These are phyloP conservation scores for Glaciozyma antarctica DNA, from an alignment of 768 basidiomycete species.

Conservation along the genomic window DNA sequence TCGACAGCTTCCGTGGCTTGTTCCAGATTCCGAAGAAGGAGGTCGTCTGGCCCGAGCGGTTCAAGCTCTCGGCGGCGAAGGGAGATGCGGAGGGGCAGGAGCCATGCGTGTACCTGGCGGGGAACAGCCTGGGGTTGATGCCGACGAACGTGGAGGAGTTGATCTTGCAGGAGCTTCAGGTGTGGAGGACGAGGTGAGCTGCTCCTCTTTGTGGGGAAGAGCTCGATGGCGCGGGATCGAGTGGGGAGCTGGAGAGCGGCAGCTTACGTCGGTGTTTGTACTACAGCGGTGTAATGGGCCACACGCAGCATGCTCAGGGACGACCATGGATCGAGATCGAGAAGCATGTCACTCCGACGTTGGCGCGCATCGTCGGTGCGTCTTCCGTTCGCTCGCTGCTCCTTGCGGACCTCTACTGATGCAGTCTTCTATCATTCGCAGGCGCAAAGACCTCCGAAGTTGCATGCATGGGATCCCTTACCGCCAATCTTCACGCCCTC, in stretches of 20 bases:
- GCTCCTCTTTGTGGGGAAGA: neutral
- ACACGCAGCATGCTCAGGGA: conserved; percentile 76
- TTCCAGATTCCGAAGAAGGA: conserved; percentile 17
- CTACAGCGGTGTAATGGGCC: conserved; percentile 45
- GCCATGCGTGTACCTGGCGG: conserved; percentile 73
- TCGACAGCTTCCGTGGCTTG: neutral
- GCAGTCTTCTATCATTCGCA: conserved; percentile 39
- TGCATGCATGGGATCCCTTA: conserved; percentile 89
- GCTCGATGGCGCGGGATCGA: neutral
- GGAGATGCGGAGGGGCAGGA: neutral
- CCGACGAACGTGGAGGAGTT: conserved; percentile 62
- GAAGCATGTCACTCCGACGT: conserved; percentile 58
- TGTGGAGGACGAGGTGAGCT: conserved; percentile 59
- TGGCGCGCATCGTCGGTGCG: conserved; percentile 76
- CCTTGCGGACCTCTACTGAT: neutral
- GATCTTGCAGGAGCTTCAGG: conserved; percentile 68
- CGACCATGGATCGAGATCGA: conserved; percentile 75
- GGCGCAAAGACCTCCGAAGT: conserved; percentile 83
- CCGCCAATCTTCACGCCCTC: conserved; percentile 70
- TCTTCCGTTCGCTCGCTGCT: neutral
- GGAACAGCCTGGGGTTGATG: conserved; percentile 83
- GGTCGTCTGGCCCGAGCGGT: conserved; percentile 8
- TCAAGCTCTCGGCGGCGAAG: neutral
- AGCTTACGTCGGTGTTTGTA: neutral
- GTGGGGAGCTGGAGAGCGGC: neutral